Base-by-base conservation (phyloP, 768 basidiomycete genomes). In the Tulasnella sp. region DNA sequence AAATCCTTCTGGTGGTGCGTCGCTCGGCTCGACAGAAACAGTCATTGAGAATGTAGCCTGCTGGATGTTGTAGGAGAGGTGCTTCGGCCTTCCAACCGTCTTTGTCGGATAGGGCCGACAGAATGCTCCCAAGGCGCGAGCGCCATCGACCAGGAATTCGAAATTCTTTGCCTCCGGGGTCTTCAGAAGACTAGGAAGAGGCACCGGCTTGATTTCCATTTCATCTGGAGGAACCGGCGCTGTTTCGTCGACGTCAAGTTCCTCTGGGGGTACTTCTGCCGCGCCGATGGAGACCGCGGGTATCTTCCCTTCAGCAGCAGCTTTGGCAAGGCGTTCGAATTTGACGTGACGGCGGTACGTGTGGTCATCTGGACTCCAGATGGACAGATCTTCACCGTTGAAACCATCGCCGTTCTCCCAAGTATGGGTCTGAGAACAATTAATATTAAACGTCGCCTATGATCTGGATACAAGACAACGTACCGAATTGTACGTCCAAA, bases 311-410 rank as follows among this genome's bases (percentile, higher is more conserved):
- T 76, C 74, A 25, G 58, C 25, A 15, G 74, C 74, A 19, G 74
- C 74, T 36, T 76, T 76, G 64, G 74, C 74, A 14, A 76, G 49
- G 15, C 67, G 36, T 17, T 76, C 67, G 29, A 76, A 67, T n/a
- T 76, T 76, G 11, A 68, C 68, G 31, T 70, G 58, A 7, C 74
- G 52, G 22, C 74, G 74, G 42, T 75, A 75, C 76, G 80, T 81
- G 78, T 89, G 78, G 81, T 98, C 96, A 79, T 96, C 93, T 3
- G 82, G 79, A 79, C 91, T 91, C 93, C 93, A 98, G 17, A 99
- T 78, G 78, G 92, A 94, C 77, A 99, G 82, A 84, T 99, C 97
- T 84, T 99, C 97, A 83, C 93, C 89, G 82, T 98, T 96, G 96
- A 96, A 99, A 0, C 91, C 91, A 83, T 99, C 97, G 17, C 97